These are phyloP conservation scores for Colletotrichum sp. DNA, from an alignment of 2,329 filamentous ascomycete species.

Conservation along the genomic window DNA sequence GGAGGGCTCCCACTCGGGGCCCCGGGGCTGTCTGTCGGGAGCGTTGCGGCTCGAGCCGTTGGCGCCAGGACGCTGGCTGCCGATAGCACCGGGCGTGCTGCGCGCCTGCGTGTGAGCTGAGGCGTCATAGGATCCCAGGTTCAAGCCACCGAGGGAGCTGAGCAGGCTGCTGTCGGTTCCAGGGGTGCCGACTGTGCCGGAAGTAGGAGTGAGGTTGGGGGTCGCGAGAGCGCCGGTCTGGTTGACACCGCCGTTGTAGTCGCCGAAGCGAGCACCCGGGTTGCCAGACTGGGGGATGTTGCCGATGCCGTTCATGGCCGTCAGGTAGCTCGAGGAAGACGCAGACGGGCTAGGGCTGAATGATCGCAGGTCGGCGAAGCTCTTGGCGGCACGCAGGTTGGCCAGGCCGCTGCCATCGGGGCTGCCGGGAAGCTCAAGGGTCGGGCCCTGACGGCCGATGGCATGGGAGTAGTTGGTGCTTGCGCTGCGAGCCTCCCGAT, in stretches of 20 bases:
- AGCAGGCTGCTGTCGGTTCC: constrained; percentile 47
- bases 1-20: constrained; percentile 65
- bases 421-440: constrained; percentile 88
- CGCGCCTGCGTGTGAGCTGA: constrained; percentile 43
- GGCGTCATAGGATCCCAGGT: constrained; percentile 56
- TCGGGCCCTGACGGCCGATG: constrained; percentile 81
- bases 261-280: constrained; percentile 46
- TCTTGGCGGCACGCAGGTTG: constrained; percentile 90
- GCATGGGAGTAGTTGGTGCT: constrained; percentile 73
- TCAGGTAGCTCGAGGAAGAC: constrained; percentile 82
- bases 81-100: constrained; percentile 65
- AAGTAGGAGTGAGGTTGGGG: constrained; percentile 37
- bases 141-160: constrained; percentile 55
- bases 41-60: constrained; percentile 48
- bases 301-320: constrained; percentile 61
- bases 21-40: constrained; percentile 68
- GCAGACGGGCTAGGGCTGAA: constrained; percentile 93
- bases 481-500: constrained; percentile 70
- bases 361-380: constrained; percentile 92
- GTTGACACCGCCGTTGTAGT: constrained; percentile 46
- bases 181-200: constrained; percentile 41
- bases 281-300: constrained; percentile 49
- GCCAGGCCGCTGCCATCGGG: constrained; percentile 67
- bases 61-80: constrained; percentile 65
- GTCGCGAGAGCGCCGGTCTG: constrained; percentile 39